phyloP scores from a whole-genome alignment of 768 basidiomycete genomes.

The Collybia mongolica region DNA sequence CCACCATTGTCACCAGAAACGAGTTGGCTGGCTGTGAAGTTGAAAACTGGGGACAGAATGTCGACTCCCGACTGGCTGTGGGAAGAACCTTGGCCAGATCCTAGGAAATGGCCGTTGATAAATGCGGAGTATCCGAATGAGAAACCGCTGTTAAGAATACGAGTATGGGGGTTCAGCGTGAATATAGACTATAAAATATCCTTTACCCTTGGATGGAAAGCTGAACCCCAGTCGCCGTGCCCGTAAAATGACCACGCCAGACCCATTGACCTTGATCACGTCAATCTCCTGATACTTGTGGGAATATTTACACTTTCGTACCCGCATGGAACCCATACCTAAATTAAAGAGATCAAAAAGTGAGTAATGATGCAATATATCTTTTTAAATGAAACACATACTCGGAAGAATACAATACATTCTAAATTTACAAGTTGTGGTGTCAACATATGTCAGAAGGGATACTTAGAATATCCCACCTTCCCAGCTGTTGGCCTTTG shows the following conservation, averaged over 20 bases:
- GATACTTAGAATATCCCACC: constrained; percentile 30
- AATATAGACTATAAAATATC: neutral
- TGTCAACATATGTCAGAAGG: neutral
- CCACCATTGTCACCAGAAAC: constrained; percentile 26
- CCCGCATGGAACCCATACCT: constrained; percentile 31
- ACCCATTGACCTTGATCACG: constrained; percentile 31
- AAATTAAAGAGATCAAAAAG: neutral
- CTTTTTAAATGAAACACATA: constrained; percentile 7
- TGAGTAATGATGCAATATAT: neutral
- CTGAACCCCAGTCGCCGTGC: constrained; percentile 36
- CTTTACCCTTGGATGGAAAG: constrained; percentile 38
- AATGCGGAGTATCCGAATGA: constrained; percentile 47
- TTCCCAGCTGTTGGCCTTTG: constrained; percentile 57
- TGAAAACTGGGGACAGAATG: constrained; percentile 29
- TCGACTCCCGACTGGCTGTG: constrained; percentile 31
- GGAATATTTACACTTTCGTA: neutral
- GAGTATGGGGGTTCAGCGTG: neutral
- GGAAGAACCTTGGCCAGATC: constrained; percentile 37
- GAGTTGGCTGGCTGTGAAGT: constrained; percentile 30
- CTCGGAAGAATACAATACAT: constrained; percentile 31
- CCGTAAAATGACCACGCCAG: constrained; percentile 45
- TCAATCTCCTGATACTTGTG: neutral
- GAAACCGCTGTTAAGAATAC: constrained; percentile 22
- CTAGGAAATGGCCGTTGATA: constrained; percentile 40
- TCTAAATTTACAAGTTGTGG: constrained; percentile 12